These are phyloP conservation scores for Pseudopithomyces chartarum DNA, from an alignment of 2,329 filamentous ascomycete genomes.

Conservation along the genomic window DNA sequence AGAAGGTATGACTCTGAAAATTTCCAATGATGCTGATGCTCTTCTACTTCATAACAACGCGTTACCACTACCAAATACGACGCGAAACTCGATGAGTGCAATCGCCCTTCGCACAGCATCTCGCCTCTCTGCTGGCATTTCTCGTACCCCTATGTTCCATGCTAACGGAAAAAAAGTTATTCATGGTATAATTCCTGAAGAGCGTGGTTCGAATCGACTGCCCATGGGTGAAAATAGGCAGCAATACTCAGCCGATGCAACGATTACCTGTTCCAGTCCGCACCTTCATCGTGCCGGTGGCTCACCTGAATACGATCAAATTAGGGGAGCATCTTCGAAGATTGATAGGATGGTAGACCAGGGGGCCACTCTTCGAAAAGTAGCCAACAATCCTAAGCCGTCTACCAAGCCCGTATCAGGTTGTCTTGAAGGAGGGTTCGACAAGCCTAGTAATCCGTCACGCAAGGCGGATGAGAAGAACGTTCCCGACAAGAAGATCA, in stretches of 20 bases:
- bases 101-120: slow-evolving; percentile 16
- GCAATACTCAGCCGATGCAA: not conserved
- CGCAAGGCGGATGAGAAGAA: not conserved
- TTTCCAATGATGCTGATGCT: slow-evolving; percentile 31
- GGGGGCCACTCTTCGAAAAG: not conserved
- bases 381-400: not conserved
- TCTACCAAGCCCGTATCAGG: not conserved
- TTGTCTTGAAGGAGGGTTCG: not conserved
- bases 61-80: slow-evolving; percentile 10
- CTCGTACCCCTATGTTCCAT: slow-evolving; percentile 14
- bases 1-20: slow-evolving; percentile 26
- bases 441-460: not conserved
- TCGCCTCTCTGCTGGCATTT: slow-evolving; percentile 8
- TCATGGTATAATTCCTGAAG: slow-evolving; percentile 7
- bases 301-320: not conserved
- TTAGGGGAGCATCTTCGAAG: not conserved
- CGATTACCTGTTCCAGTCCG: too few species aligned
- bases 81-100: slow-evolving; percentile 8
- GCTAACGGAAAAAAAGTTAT: slow-evolving; percentile 3
- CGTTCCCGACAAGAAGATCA: slow-evolving; percentile 13
- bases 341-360: not conserved
- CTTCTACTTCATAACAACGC: slow-evolving; percentile 23
- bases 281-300: not conserved
- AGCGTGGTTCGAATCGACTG: slow-evolving; percentile 1
- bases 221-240: not conserved